A percentile compares a stretch with the other conserved stretches of the same genome.
These are phyloP conservation scores for Botrytis pseudocinerea DNA, from an alignment of 2,329 filamentous ascomycete species.

Conservation along the genomic window DNA sequence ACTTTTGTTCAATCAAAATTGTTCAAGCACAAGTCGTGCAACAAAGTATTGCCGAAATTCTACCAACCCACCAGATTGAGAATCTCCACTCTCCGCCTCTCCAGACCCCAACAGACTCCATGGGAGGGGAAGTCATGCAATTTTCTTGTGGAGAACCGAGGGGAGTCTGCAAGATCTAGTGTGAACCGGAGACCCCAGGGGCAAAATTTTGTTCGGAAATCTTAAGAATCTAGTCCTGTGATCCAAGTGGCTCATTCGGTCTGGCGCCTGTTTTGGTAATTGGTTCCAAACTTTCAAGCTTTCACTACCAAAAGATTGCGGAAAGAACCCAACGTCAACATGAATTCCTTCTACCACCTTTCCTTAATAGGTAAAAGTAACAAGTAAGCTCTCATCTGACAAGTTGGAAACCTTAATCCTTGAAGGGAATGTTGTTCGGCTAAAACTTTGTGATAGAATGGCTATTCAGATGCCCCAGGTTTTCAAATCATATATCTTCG, in stretches of 20 bases:
- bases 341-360: slow-evolving; percentile 11
- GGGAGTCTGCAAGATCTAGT: slow-evolving; percentile 12
- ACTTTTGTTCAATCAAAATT: not conserved
- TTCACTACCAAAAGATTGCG: not conserved
- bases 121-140: slow-evolving; percentile 5
- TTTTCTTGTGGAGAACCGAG: slow-evolving; percentile 2
- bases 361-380: slow-evolving; percentile 14
- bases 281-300: not conserved
- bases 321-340: not conserved
- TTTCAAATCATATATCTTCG: slow-evolving; percentile 17
- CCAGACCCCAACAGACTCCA: slow-evolving; percentile 18
- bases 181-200: slow-evolving; percentile 9
- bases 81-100: slow-evolving; percentile 15
- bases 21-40: slow-evolving; percentile 9
- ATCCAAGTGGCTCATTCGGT: not conserved
- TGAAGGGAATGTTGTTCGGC: slow-evolving; percentile 2
- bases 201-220: not conserved
- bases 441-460: not conserved
- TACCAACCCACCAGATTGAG: slow-evolving; percentile 5
- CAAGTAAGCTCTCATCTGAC: not conserved
- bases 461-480: not conserved
- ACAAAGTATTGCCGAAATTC: slow-evolving; percentile 5
- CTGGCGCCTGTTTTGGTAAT: not conserved
- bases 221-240: not conserved
- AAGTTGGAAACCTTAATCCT: not conserved